phyloP scores from a whole-genome alignment of 2,329 filamentous ascomycete species.

The Pyricularia sp. region DNA sequence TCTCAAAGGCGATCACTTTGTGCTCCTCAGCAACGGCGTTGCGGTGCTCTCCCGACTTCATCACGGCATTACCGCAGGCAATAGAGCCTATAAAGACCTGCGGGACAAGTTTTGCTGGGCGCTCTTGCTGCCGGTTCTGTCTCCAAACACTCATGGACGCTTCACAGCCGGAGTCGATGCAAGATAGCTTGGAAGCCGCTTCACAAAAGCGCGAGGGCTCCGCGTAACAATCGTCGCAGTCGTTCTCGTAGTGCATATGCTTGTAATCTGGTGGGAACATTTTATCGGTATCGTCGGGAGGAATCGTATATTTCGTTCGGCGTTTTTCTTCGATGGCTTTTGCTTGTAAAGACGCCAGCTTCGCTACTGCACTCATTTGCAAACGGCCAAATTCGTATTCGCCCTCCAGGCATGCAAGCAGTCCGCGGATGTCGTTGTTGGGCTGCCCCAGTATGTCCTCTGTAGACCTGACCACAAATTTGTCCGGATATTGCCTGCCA shows the following conservation, averaged over 20 bases:
- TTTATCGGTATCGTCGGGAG: not conserved
- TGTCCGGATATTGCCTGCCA: conserved; percentile 15
- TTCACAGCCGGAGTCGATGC: not conserved
- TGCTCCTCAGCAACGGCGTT: not conserved
- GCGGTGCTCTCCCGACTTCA: not conserved
- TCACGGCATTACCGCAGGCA: not conserved
- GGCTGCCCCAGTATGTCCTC: not conserved
- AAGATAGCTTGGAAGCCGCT: not conserved
- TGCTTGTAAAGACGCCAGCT: not conserved
- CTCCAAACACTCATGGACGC: not conserved
- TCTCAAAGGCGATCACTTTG: conserved; percentile 17
- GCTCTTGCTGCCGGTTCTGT: not conserved
- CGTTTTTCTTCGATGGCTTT: not conserved
- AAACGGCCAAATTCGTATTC: not conserved
- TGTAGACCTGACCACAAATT: conserved; percentile 16
- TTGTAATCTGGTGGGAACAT: not conserved
- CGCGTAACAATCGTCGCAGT: not conserved
- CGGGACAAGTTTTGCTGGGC: not conserved
- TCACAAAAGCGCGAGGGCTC: not conserved
- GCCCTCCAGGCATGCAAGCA: not conserved
- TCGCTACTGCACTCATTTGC: not conserved
- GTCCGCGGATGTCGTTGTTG: not conserved
- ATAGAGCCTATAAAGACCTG: too few relatives aligned
- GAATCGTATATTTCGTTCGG: not conserved
- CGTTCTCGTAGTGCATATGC: not conserved